Percentiles rank a stretch among this genome's conserved stretches.
Conservation (phyloP, 176 grass and related monocot species). For the Olyra latifolia region DNA sequence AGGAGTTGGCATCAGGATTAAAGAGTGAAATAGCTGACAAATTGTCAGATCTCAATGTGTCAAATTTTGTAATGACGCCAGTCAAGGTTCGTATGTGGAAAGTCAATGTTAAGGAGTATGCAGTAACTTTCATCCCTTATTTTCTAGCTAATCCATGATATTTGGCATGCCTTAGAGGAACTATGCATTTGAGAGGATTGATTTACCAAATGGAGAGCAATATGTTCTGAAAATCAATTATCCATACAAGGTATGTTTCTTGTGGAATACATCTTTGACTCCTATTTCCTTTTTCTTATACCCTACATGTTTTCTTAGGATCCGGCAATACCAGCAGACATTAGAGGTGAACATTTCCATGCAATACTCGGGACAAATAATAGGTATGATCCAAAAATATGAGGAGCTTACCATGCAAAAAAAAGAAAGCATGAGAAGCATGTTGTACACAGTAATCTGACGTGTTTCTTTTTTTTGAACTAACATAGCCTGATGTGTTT, state of each 20-base stretch:
- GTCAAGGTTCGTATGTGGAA: slow-evolving; percentile 69
- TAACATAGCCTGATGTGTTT: not conserved
- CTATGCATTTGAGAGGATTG: slow-evolving; percentile 92
- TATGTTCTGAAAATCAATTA: slow-evolving; percentile 99
- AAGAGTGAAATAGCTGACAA: slow-evolving; percentile 86
- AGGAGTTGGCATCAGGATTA: slow-evolving; percentile 81
- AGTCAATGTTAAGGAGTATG: not conserved
- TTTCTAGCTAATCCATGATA: slow-evolving; percentile 13
- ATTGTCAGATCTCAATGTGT: slow-evolving; percentile 81
- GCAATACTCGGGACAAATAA: slow-evolving; percentile 80
- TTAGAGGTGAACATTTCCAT: slow-evolving; percentile 84
- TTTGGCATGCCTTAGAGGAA: slow-evolving; percentile 65
- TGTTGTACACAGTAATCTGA: no score
- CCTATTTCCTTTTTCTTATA: not conserved
- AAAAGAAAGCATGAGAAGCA: no score
- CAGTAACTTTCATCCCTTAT: not conserved
- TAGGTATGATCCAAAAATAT: slow-evolving; percentile 56
- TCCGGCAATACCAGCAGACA: slow-evolving; percentile 63
- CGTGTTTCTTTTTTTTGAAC: no score
- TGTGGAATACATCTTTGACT: slow-evolving; percentile 20
- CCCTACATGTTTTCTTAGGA: slow-evolving; percentile 53
- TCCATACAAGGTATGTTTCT: slow-evolving; percentile 69
- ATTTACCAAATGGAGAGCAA: slow-evolving; percentile 79
- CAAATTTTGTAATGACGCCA: slow-evolving; percentile 84
- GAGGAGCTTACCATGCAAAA: not conserved